phyloP scores from a whole-genome alignment of 2,329 filamentous ascomycete genomes.

The Peltaster fructicola region DNA sequence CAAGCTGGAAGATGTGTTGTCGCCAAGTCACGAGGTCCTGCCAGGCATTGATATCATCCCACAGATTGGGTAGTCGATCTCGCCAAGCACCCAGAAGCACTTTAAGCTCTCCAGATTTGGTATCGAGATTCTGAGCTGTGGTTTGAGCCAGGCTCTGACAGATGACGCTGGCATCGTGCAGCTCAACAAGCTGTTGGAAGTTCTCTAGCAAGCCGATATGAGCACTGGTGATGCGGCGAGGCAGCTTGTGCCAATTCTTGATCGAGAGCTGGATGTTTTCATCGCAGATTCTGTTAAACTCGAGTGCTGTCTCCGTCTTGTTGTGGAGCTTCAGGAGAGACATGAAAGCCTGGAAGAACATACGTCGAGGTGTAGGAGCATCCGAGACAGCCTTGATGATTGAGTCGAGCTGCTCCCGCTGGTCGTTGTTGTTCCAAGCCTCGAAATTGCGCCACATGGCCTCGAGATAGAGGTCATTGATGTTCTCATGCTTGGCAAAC shows the following conservation, averaged over 20 bases:
- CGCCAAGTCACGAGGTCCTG: conserved; percentile 99
- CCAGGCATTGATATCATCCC: conserved; percentile 99
- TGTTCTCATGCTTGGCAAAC: conserved; percentile 96
- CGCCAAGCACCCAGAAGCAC: conserved; percentile 86
- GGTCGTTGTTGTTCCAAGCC: conserved; percentile 75
- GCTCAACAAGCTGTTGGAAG: conserved; percentile 92
- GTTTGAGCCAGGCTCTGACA: conserved; percentile 79
- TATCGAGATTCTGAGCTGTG: conserved; percentile 68
- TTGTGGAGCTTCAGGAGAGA: conserved; percentile 84
- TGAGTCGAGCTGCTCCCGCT: conserved; percentile 75
- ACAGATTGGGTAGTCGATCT: conserved; percentile 87
- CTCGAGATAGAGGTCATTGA: conserved; percentile 88
- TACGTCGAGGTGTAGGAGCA: conserved; percentile 77
- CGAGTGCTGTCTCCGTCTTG: conserved; percentile 59
- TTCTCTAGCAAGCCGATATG: conserved; percentile 91
- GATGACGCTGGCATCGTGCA: conserved; percentile 95
- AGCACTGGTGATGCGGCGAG: conserved; percentile 78
- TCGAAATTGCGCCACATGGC: conserved; percentile 92
- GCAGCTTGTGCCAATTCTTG: conserved; percentile 97
- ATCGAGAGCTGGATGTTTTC: conserved; percentile 96
- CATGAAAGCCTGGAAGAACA: conserved; percentile 99
- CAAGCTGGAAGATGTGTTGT: conserved; percentile 95
- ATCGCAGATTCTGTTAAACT: conserved; percentile 82
- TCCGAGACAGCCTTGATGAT: conserved; percentile 97
- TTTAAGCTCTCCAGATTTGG: conserved; percentile 91